Evolutionary conservation across 2,329 filamentous ascomycete species (phyloP), one percentile per base, ranked within the genome.

Genomic region (Colletotrichum lentis): DNA sequence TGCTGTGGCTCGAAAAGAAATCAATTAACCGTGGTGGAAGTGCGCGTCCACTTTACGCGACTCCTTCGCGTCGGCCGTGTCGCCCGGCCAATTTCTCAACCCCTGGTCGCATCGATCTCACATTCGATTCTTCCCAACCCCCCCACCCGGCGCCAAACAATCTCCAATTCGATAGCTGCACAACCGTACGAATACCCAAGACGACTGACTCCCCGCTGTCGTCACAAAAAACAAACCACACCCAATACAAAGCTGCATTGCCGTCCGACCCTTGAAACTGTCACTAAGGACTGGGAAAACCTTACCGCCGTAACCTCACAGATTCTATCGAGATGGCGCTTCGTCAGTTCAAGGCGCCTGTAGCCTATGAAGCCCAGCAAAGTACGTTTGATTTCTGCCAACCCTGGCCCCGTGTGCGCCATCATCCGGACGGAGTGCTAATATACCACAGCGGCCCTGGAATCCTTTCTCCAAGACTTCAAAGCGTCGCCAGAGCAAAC

Each of bases 311-410:
- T 43, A 20, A 43, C 22, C 46, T 14, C 11, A 31, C 39, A 62
- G 53, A 62, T 41, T 69, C 61, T 62, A 69, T 72, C 76, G 81
- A 71, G 73, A 97, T 97, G 95, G 91, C 94, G 85, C 91, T 97
- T 76, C 87, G 94, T 76, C 90, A 91, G 72, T 91, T 91, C 80
- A 90, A 87, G 77, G 85, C 90, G 73, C 88, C 91, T 59, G 93
- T 97, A 74, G 90, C 97, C 79, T 99, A 99, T 82, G 87, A 90
- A 75, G 89, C 90, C 75, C 96, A 99, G 80, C 89, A 96, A 81
- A 83, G 92, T 94, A 80, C 73, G 89, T 79, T 20, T 39, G 41
- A 50, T 20, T n/a, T 70, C 41, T 41, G 57, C 70, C 53, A 70
- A 27, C 41, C 52, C 44, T 5, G 22, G 35, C 50, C 46, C 5